Evolutionary conservation across 345 rosid genomes (phyloP).

Genomic region (Syzygium jambos): DNA sequence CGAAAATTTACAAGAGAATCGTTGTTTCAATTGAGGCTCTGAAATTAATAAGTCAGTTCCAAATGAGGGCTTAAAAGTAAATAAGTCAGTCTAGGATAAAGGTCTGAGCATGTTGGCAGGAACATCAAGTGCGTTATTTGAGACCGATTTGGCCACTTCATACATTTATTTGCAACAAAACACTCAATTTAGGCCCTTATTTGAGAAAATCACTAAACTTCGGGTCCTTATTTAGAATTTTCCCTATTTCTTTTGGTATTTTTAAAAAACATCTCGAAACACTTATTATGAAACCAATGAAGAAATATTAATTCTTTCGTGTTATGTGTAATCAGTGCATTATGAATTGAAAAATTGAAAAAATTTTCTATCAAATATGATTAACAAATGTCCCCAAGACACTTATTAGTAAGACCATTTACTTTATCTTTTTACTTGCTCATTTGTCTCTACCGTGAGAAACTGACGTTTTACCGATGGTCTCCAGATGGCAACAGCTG

Average conservation of each 20-base stretch:
- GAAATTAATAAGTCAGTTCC: no score
- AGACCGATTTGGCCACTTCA: no score
- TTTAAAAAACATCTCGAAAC: neutral
- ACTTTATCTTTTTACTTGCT: neutral
- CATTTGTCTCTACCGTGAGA: neutral
- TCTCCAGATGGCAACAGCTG: neutral
- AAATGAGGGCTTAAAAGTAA: no score
- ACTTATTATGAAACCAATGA: no score
- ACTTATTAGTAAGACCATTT: neutral
- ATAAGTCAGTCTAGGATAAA: no score
- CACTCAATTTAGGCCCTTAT: no score
- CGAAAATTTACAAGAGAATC: no score
- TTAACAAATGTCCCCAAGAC: neutral
- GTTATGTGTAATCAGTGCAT: neutral
- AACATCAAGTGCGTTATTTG: no score
- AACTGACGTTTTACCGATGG: neutral
- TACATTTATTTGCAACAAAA: no score
- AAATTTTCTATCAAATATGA: neutral
- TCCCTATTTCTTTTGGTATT: neutral
- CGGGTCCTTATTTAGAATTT: no score
- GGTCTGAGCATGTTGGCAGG: no score
- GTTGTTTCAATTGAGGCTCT: rapidly evolving
- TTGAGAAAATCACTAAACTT: no score
- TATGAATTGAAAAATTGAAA: neutral
- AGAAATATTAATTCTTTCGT: neutral